Base-by-base conservation (phyloP, 2,329 filamentous ascomycete species). In the Ambrosiella cleistominuta region DNA sequence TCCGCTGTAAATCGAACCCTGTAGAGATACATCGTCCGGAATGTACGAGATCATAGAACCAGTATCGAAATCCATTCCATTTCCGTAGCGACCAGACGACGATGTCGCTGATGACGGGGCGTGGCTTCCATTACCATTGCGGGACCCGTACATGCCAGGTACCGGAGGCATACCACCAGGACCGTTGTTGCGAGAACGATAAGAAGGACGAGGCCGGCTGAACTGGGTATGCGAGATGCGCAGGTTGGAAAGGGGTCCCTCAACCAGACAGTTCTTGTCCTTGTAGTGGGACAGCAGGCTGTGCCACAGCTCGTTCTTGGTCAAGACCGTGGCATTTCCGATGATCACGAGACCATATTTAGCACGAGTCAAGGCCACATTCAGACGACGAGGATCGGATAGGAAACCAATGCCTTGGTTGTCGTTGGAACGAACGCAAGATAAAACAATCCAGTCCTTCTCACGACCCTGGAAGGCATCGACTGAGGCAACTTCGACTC, bases 391-490 rank as follows among this genome's bases (percentile, higher is more conserved):
- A 56, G 93, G 93, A 65, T 98, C 93, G 61, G 90, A 97, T 75
- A 98, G 75, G 80, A 98, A 98, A 72, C 93, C 93, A 65, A 98
- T 98, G 64, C 93, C 93, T 70, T 98, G 93, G 69, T 97, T 95
- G 66, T 98, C 93, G 68, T 98, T 98, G 68, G 91, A 97, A 68
- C 93, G 88, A 55, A 98, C 93, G 67, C 93, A 98, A 62, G 93
- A 97, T 38, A 98, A 76, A 44, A 98, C 90, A 66, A 98, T 98
- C 66, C 95, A 98, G 68, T 98, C 93, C 74, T 98, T 98, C 72
- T 98, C 93, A 75, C 93, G 86, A 56, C 93, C 93, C 69, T 98
- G 93, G 78, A 98, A 98, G 17, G 93, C 93, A 74, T 98, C 93
- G 42, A 98, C 93, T 0, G 91, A 97, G 3, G 93, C 93, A 45